Conservation (phyloP, 495 filamentous ascomycete species). For the Talaromyces proteolyticus region DNA sequence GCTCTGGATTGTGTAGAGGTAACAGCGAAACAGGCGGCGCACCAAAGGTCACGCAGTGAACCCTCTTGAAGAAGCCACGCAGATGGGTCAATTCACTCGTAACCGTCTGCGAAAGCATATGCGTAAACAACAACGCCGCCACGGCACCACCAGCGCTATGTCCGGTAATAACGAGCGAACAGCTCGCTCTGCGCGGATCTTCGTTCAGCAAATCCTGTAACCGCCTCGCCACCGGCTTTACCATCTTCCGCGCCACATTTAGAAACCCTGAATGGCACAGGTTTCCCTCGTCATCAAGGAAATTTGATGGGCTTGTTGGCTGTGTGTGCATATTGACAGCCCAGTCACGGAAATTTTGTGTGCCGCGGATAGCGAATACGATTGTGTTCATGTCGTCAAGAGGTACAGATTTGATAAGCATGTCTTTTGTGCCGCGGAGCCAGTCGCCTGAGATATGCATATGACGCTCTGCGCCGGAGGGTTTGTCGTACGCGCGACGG, state of each 20-base stretch:
- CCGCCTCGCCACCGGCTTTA: constrained; percentile 61
- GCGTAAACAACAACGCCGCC: constrained; percentile 67
- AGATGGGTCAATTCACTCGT: constrained; percentile 61
- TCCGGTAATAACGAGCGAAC: constrained; percentile 73
- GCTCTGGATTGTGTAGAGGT: constrained; percentile 53
- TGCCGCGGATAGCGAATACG: constrained; percentile 76
- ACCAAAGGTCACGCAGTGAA: constrained; percentile 81
- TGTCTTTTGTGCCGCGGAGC: constrained; percentile 69
- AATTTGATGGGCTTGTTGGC: constrained; percentile 55
- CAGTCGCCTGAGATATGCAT: constrained; percentile 64
- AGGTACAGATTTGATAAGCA: constrained; percentile 72
- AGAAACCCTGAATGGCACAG: constrained; percentile 75
- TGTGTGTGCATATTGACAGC: constrained; percentile 66
- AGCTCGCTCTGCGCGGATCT: constrained; percentile 56
- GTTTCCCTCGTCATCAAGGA: constrained; percentile 71
- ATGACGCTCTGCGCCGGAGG: constrained; percentile 50
- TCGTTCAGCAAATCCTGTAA: constrained; percentile 63
- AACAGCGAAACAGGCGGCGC: constrained; percentile 68
- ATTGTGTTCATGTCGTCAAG: constrained; percentile 71
- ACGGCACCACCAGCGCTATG: constrained; percentile 82
- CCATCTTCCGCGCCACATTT: constrained; percentile 67
- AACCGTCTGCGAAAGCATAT: constrained; percentile 60
- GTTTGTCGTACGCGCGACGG: constrained; percentile 61
- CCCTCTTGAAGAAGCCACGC: constrained; percentile 59
- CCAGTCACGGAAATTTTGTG: constrained; percentile 77